Percentiles rank a stretch among this genome's conserved stretches.
These are phyloP conservation scores for Lindgomyces ingoldianus DNA, from an alignment of 495 filamentous ascomycete genomes.

Conservation along the genomic window DNA sequence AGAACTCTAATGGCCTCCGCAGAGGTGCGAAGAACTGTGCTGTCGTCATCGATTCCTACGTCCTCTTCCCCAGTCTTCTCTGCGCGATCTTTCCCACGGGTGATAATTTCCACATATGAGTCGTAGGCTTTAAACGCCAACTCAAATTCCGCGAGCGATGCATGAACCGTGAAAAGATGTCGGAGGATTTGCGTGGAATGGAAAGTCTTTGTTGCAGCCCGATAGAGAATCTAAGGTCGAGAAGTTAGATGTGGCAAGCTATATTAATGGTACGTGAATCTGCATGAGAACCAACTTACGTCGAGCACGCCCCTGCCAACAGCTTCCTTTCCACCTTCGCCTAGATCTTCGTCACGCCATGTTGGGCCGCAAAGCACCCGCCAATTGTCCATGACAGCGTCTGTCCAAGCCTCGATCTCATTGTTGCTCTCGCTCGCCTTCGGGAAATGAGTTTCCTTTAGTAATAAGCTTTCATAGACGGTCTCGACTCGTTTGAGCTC, in stretches of 20 bases:
- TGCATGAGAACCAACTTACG: constrained; percentile 53
- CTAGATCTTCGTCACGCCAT: constrained; percentile 76
- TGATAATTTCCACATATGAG: constrained; percentile 84
- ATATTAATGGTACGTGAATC: no score
- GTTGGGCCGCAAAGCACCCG: constrained; percentile 67
- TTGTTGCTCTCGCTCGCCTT: constrained; percentile 71
- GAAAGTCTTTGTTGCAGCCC: constrained; percentile 86
- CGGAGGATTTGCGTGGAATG: constrained; percentile 86
- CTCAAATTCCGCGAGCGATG: constrained; percentile 81
- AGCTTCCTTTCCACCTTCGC: constrained; percentile 71
- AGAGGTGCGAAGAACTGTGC: constrained; percentile 69
- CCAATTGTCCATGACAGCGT: constrained; percentile 84
- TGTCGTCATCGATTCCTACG: constrained; percentile 73
- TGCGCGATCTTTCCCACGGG: constrained; percentile 74
- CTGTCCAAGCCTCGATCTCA: constrained; percentile 78
- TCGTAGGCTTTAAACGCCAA: constrained; percentile 83
- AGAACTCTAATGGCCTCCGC: constrained; percentile 76
- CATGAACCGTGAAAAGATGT: constrained; percentile 85
- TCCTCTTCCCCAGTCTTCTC: constrained; percentile 74
- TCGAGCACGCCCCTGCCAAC: constrained; percentile 72
- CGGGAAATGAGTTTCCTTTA: constrained; percentile 77
- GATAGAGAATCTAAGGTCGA: constrained; percentile 67
- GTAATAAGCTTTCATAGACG: constrained; percentile 69
- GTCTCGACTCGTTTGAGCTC: constrained; percentile 76
- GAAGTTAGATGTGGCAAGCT: no score